Evolutionary conservation across 345 rosid species (phyloP).

Genomic region (Populus tremula): DNA sequence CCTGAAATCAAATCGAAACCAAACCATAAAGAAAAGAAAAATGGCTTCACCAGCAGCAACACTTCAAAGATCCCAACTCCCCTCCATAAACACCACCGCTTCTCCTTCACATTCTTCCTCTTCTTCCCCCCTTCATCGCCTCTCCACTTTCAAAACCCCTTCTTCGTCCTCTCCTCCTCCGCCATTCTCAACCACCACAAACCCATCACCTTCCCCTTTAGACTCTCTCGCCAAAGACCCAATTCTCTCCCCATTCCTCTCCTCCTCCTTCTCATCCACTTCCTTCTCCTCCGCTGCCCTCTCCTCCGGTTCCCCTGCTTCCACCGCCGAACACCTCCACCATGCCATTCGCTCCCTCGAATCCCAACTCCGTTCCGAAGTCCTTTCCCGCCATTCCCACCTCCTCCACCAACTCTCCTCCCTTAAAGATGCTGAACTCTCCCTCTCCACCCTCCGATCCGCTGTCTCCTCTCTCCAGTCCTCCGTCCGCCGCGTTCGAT

Average conservation of each 20-base stretch:
- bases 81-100: conserved; percentile 18
- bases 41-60: conserved; percentile 58
- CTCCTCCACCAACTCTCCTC: conserved; percentile 89
- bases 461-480: conserved; percentile 85
- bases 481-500: conserved; percentile 72
- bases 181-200: conserved; percentile 23
- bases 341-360: conserved; percentile 91
- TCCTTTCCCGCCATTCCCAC: conserved; percentile 78
- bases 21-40: background rate
- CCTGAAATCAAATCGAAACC: background rate
- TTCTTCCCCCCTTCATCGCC: conserved; percentile 63
- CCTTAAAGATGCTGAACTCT: conserved; percentile 70
- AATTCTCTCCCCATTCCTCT: conserved; percentile 75
- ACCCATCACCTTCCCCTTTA: conserved; percentile 47
- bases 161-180: conserved; percentile 27
- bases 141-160: conserved; percentile 57
- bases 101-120: conserved; percentile 30
- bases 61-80: conserved; percentile 39
- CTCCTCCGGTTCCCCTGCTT: conserved; percentile 98
- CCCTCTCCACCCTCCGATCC: conserved; percentile 84
- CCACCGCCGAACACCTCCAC: conserved; percentile 96
- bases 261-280: conserved; percentile 79
- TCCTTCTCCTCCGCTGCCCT: conserved; percentile 94
- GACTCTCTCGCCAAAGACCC: conserved; percentile 76
- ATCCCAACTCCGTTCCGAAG: conserved; percentile 84